Evolutionary conservation across 2,329 filamentous ascomycete genomes (phyloP).

Genomic region (Aspergillus unguis): DNA sequence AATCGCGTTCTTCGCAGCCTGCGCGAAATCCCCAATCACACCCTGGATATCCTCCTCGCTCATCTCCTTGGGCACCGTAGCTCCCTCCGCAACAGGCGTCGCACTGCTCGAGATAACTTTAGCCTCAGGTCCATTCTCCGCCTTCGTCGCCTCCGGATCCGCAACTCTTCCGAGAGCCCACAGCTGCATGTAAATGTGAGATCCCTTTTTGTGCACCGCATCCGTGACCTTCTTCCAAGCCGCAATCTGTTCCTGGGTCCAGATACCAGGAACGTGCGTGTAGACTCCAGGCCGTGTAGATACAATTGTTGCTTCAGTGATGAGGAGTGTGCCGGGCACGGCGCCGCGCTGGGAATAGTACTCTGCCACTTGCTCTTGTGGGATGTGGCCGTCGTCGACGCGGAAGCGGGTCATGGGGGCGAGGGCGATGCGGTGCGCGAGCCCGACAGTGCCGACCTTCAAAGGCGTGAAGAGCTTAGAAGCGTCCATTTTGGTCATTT

Average conservation of each 20-base stretch:
- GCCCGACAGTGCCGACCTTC: slow-evolving; percentile 38
- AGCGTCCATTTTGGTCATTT: slow-evolving; percentile 13
- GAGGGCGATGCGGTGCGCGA: slow-evolving; percentile 52
- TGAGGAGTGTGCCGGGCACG: slow-evolving; percentile 54
- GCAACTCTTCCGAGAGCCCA: slow-evolving; percentile 60
- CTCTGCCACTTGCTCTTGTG: slow-evolving; percentile 43
- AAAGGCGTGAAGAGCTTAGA: slow-evolving; percentile 38
- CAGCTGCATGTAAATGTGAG: slow-evolving; percentile 60
- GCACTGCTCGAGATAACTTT: slow-evolving; percentile 25
- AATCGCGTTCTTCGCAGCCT: slow-evolving; percentile 51
- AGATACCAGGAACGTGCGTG: slow-evolving; percentile 57
- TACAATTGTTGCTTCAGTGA: slow-evolving; percentile 58
- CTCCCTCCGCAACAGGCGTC: slow-evolving; percentile 20
- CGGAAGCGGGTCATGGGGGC: slow-evolving; percentile 58
- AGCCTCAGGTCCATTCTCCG: slow-evolving; percentile 12
- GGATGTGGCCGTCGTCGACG: slow-evolving; percentile 49
- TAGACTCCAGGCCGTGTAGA: slow-evolving; percentile 48
- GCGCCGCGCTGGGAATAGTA: slow-evolving; percentile 56
- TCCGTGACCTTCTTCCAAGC: slow-evolving; percentile 61
- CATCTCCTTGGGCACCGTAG: slow-evolving; percentile 29
- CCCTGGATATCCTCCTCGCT: slow-evolving; percentile 43
- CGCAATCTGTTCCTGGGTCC: slow-evolving; percentile 53
- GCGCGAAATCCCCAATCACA: slow-evolving; percentile 42
- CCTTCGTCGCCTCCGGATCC: slow-evolving; percentile 29
- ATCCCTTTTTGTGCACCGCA: slow-evolving; percentile 61